Evolutionary conservation across 768 basidiomycete species (phyloP), one percentile per base, ranked within the genome.

Genomic region (Tubosaeta sp.): DNA sequence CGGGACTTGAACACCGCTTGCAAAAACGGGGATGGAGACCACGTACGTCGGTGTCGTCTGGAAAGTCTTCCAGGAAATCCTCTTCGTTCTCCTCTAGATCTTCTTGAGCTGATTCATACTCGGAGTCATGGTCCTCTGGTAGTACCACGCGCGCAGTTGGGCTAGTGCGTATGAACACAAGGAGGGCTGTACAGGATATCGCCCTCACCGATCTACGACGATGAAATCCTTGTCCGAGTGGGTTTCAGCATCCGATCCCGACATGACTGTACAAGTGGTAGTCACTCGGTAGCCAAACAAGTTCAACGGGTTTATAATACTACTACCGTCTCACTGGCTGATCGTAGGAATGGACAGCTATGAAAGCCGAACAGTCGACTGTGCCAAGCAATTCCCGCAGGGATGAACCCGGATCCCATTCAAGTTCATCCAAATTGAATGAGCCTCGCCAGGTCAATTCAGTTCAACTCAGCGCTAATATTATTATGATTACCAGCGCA

Each of bases 41-140:
- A 67, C 82, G 57, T 60, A 91, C 93, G 69, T 91, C 84, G 2
- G 88, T 88, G 33, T 94, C 86, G 53, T 91, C 89, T 2, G 93
- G 91, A 56, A 88, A 85, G 58, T 85, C 85, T 46, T 75, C 82
- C 19, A 95, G 71, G 11, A 87, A 81, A 64, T 94, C 84, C 3
- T 78, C 83, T 44, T 84, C 82, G 37, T 66, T 66, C 38, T 79
- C 83, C 22, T 63, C 68, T 4, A 63, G 65, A 5, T 76, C 77
- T 31, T 77, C 77, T 7, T 67, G 61, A 1, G 65, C 71, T 1
- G 72, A 73, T 49, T 81, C 72, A 50, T 72, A 72, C 37, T 75
- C 61, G 39, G 62, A 60, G 26, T 61, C 67, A 52, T 66, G 59
- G 14, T 58, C 59, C 5, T 65, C 66, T n/a, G 79, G 78, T 42